Evolutionary conservation across 257 asterid species (phyloP).

Genomic region (Solanum dulcamara): DNA sequence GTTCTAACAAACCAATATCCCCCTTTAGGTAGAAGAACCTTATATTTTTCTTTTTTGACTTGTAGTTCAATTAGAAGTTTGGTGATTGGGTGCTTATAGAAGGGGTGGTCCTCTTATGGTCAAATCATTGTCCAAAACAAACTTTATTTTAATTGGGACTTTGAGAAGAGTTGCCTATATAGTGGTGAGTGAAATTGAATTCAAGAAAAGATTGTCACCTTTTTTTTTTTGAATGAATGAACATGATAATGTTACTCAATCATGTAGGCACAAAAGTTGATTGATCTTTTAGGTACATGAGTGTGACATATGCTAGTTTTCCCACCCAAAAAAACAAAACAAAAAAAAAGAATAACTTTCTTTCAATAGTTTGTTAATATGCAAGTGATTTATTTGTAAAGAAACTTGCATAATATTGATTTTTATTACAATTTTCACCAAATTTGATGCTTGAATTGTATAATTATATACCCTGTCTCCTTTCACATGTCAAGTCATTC

Average conservation of each 20-base stretch:
- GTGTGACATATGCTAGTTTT: slow-evolving; percentile 12
- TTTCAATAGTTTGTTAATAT: not conserved
- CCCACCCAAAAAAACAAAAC: not conserved
- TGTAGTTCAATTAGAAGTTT: not conserved
- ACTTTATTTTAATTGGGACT: slow-evolving; percentile 6
- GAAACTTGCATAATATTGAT: not conserved
- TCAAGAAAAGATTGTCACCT: not conserved
- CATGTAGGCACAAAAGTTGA: slow-evolving; percentile 12
- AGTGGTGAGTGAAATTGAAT: not conserved
- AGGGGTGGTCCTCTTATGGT: not conserved
- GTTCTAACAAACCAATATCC: not conserved
- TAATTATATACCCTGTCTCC: not conserved
- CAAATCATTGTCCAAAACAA: slow-evolving; percentile 19
- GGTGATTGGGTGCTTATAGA: not conserved
- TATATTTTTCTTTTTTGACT: not conserved
- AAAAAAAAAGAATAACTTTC: not conserved
- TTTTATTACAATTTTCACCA: not conserved
- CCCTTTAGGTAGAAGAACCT: not conserved
- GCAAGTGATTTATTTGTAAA: slow-evolving; percentile 1
- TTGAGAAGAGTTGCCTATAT: not conserved
- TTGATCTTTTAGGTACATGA: slow-evolving; percentile 23
- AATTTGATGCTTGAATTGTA: not conserved
- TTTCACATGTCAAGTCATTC: slow-evolving; percentile 2
- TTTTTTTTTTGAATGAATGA: not conserved
- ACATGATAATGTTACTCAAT: slow-evolving; percentile 16